Evolutionary conservation across 129 eudicot genomes (phyloP).

Genomic region (Deinandra increscens): DNA sequence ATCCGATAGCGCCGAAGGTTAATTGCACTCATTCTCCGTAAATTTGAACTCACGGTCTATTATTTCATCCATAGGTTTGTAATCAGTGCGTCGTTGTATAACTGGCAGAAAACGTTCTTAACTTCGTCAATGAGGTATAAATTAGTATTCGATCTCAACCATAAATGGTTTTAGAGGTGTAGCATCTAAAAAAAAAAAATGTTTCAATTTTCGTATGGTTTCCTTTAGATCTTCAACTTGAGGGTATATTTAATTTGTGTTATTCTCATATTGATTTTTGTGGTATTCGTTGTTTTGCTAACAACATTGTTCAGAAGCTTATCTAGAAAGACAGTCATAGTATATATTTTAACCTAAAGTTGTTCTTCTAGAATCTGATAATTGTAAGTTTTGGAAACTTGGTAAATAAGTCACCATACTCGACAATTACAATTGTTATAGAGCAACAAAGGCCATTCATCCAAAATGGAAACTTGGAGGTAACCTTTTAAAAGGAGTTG

Average conservation of each 20-base stretch:
- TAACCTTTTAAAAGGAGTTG: too few relatives aligned
- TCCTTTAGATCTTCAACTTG: too few relatives aligned
- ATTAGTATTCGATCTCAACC: neutral
- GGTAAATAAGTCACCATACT: too few relatives aligned
- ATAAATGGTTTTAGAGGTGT: too few relatives aligned
- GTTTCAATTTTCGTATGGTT: neutral
- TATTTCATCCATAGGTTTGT: neutral
- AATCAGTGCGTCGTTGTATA: constrained; percentile 1
- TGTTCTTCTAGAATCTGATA: constrained; percentile 13
- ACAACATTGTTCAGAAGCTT: neutral
- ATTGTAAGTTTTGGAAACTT: too few relatives aligned
- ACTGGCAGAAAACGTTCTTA: constrained; percentile 85
- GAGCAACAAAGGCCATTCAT: too few relatives aligned
- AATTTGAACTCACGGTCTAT: constrained; percentile 5
- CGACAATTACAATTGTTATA: too few relatives aligned
- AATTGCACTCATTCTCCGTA: neutral
- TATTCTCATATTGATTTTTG: neutral
- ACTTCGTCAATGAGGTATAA: constrained; percentile 89
- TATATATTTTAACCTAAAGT: neutral
- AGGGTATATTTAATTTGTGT: neutral
- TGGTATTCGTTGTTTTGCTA: neutral
- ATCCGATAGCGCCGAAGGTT: constrained; percentile 77
- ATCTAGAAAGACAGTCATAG: constrained; percentile 12
- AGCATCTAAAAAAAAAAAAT: neutral
- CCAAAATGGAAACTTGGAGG: too few relatives aligned